Base-by-base conservation (phyloP, 306 rosid genomes). In the Ormosia emarginata region DNA sequence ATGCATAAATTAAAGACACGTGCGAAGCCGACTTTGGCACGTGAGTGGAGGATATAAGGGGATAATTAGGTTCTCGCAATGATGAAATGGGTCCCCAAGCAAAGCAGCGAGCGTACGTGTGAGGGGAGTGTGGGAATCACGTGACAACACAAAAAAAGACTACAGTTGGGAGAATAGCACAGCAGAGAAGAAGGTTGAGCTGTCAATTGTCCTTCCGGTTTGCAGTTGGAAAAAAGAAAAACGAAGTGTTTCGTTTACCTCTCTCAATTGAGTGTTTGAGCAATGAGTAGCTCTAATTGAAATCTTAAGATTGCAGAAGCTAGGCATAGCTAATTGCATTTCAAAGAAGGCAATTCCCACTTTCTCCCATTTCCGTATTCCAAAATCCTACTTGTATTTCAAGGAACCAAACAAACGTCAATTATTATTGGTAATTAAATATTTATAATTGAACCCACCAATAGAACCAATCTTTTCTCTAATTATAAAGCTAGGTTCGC, bases 71-170 rank as follows among this genome's bases (percentile, higher is more conserved):
- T 59, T 74, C 33, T 37, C 0, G 61, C 71, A 80, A 84, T 79
- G 87, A 82, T 81, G 83, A 73, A 80, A 82, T 59, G 84, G 76
- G 78, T 4, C 81, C 82, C 36, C 36, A 63, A 76, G 65, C 55
- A 79, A 74, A 84, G 80, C 10, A 2, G 43, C 17, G 29, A 62
- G 66, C 86, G 83, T 82, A 74, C 88, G 91, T 85, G 89, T 77
- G 89, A 74, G 81, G 43, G 70, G 88, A 82, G 88, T 84, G 83
- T 86, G 90, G 81, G 92, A 82, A 85, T 94, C 98, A 94, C 87
- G 94, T 94, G 98, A 92, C 80, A 70, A 74, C 73, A 8, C 70
- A 70, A 72, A 76, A 82, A 81, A 12, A 86, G 84, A 49, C 39
- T 65, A 83, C 84, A 83, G 85, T 79, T 81, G 83, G 68, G 52